These are phyloP conservation scores for Ganoderma meredithae DNA, from an alignment of 1,284 basidiomycete species.

Conservation along the genomic window DNA sequence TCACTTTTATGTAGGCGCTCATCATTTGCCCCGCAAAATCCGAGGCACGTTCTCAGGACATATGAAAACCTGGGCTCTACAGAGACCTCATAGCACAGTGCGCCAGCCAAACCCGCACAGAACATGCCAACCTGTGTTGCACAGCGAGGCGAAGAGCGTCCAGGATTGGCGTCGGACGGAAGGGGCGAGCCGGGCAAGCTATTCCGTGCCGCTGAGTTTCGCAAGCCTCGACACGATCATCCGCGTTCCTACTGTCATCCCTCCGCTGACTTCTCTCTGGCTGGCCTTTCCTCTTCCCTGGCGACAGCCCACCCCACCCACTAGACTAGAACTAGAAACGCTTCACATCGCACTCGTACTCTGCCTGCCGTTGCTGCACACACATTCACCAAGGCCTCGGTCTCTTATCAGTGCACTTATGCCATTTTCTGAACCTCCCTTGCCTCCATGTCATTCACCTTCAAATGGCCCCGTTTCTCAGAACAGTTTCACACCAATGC, in stretches of 20 bases:
- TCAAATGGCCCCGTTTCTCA: conserved; percentile 97
- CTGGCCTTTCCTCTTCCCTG: conserved; percentile 8
- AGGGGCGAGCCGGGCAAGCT: conserved; percentile 18
- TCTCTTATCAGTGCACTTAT: conserved; percentile 21
- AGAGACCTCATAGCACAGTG: neutral
- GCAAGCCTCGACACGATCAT: conserved; percentile 28
- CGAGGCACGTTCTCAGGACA: neutral
- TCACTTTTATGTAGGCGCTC: conserved; percentile 15
- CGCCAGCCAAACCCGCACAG: neutral
- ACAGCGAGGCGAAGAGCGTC: conserved; percentile 6
- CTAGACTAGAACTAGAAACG: conserved; percentile 11
- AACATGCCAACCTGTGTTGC: neutral
- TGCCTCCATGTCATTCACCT: conserved; percentile 91
- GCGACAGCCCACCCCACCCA: conserved; percentile 2
- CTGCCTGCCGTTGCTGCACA: conserved; percentile 10
- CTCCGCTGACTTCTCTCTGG: conserved; percentile 10
- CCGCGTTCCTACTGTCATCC: conserved; percentile 28
- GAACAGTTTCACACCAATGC: conserved; percentile 95
- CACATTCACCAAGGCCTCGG: neutral
- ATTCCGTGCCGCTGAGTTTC: conserved; percentile 30
- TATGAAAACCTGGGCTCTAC: neutral
- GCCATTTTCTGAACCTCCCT: conserved; percentile 13
- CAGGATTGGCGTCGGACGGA: conserved; percentile 12
- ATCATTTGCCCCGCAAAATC: neutral
- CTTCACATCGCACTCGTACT: neutral